Base-by-base conservation (phyloP, 345 rosid species). In the Pseudoturritis turrita region DNA sequence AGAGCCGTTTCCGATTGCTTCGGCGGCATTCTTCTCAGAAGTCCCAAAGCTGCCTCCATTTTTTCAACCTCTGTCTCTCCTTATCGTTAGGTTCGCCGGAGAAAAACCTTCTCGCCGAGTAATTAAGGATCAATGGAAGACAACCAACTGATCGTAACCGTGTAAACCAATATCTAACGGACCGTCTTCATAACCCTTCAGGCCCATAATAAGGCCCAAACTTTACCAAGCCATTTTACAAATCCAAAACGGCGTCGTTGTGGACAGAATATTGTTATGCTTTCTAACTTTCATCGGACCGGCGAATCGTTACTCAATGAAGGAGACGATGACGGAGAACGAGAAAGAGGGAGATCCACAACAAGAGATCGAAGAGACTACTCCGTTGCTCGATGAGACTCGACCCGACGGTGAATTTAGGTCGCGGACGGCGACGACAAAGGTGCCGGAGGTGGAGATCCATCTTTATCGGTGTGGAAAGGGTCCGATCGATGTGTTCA, bases 1-100 rank as follows among this genome's bases (percentile, higher is more conserved):
- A 91, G 97, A 15, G 97, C 92, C 3, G 90, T 95, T 58, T 91
- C 99, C 7, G 93, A 54, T 76, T 89, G 96, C 56, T 88, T 92
- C 18, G 97, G 99, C 29, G 88, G 96, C 83, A 91, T 91, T 78
- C 99, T 87, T 57, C 97, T 78, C 76, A 95, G 81, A 83, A 95
- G 81, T 46, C 96, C 97, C 89, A 91, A 68, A 36, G 99, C 96
- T 46, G 95, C 96, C 54, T 94, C 98, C 97, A 94, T 92, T 66
- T 61, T 4, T 15, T 9, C 62, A 63, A 62, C 26, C 56, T 17
- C 31, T 4, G 19, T 52, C 12, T 19, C 26, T 13, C 11, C 17
- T 52, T 14, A 7, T 3, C 29, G 33, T 29, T 29, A 29, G 6
- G 7, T 4, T 8, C 55, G 68, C 74, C 75, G 68, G 71, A 39